Percentiles rank a stretch among this genome's conserved stretches.
Evolutionary conservation across 2,329 filamentous ascomycete species (phyloP).

Genomic region (Ophiocordyceps camponoti-rufipedis): DNA sequence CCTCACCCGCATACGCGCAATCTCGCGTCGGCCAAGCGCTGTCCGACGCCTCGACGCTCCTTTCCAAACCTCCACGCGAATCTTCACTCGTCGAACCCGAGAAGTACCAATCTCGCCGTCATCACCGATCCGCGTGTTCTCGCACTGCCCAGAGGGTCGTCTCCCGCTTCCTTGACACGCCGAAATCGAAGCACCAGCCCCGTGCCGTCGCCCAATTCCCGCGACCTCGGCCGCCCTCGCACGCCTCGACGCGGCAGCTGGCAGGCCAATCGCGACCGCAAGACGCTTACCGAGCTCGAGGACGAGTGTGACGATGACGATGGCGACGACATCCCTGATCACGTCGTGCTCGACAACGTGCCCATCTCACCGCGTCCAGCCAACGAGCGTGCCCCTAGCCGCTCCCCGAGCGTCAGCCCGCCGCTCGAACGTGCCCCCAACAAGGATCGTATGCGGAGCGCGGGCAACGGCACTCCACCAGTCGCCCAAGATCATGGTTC

Average conservation of each 20-base stretch:
- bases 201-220: constrained; percentile 23
- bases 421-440: constrained; percentile 29
- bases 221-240: constrained; percentile 19
- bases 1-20: constrained; percentile 9
- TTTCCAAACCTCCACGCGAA: constrained; percentile 27
- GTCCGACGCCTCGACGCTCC: constrained; percentile 19
- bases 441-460: constrained; percentile 32
- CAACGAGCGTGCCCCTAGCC: constrained; percentile 34
- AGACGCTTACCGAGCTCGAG: constrained; percentile 53
- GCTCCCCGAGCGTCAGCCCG: constrained; percentile 31
- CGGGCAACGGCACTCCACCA: constrained; percentile 47
- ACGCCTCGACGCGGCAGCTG: constrained; percentile 45
- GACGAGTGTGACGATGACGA: constrained; percentile 62
- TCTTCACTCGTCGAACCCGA: constrained; percentile 27
- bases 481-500: constrained; percentile 40
- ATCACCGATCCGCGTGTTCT: constrained; percentile 17
- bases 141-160: constrained; percentile 12
- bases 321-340: constrained; percentile 60
- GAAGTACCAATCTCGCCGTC: constrained; percentile 27
- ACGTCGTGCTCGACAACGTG: constrained; percentile 63
- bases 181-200: constrained; percentile 35
- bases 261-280: constrained; percentile 48
- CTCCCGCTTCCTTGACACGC: constrained; percentile 13
- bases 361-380: constrained; percentile 58
- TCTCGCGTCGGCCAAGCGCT: constrained; percentile 12